phyloP scores from a whole-genome alignment of 257 asterid species.

The Solanum tarapatanum region DNA sequence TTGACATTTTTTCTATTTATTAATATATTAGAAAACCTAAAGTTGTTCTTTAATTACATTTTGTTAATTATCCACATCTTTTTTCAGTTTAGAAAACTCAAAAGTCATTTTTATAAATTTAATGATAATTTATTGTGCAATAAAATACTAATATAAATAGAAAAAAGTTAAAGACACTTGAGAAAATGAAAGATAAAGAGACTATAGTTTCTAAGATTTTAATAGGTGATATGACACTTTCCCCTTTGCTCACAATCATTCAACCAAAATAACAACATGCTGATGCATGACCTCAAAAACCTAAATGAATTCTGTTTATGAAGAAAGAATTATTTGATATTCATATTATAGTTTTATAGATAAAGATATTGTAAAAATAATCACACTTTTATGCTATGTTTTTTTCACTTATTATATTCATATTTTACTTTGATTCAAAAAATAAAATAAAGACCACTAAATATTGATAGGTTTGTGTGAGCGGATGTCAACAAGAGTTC shows the following conservation, averaged over 20 bases:
- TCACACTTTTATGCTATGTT: too few relatives aligned
- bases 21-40: too few relatives aligned
- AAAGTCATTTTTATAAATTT: not conserved
- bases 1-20: not conserved
- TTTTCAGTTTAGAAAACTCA: not conserved
- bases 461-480: too few relatives aligned
- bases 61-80: not conserved
- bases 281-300: not conserved
- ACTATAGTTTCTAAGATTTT: not conserved
- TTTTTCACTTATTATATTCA: too few relatives aligned
- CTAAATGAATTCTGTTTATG: not conserved
- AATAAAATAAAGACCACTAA: too few relatives aligned
- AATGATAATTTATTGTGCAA: too few relatives aligned
- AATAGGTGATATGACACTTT: not conserved
- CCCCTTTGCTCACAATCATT: not conserved
- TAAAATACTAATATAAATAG: not conserved
- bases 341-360: too few relatives aligned
- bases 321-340: not conserved
- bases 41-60: too few relatives aligned
- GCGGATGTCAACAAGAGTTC: too few relatives aligned
- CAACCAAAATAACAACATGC: not conserved
- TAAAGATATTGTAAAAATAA: too few relatives aligned
- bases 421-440: too few relatives aligned
- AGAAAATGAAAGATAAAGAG: not conserved
- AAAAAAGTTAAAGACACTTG: not conserved